Conservation (phyloP, 805 yeast genomes). For the Zygotorulaspora danielsina region DNA sequence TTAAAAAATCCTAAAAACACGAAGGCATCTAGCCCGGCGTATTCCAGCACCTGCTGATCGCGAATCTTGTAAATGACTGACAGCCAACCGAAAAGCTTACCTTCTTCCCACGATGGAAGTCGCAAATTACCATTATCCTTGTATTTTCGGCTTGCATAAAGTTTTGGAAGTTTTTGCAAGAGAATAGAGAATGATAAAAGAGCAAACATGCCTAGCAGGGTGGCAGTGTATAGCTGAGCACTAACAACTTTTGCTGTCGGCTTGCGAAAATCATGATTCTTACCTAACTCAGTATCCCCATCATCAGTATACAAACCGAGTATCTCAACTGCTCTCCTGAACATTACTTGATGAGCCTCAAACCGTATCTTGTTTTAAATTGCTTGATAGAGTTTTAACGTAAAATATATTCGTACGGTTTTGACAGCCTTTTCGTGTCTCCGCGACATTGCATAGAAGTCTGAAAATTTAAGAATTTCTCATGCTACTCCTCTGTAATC, state of each 20-base stretch:
- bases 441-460: conserved; percentile 1
- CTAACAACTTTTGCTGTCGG: conserved; percentile 56
- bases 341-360: neutral
- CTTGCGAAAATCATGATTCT: conserved; percentile 33
- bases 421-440: conserved; percentile 1
- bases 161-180: conserved; percentile 68
- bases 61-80: conserved; percentile 56
- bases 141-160: conserved; percentile 72
- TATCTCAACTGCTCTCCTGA: conserved; percentile 1
- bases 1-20: conserved; percentile 89
- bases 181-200: conserved; percentile 65
- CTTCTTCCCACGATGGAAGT: conserved; percentile 36
- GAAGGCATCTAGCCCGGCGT: conserved; percentile 91
- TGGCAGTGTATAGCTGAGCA: conserved; percentile 72
- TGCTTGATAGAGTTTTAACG: too few species aligned
- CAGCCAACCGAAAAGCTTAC: conserved; percentile 77
- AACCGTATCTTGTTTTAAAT: neutral
- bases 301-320: neutral
- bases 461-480: neutral
- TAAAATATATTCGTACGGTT: neutral
- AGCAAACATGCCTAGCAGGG: conserved; percentile 62
- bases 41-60: conserved; percentile 75
- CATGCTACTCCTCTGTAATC: too few species aligned
- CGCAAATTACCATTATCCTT: conserved; percentile 27
- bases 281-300: neutral